A percentile compares a stretch with the other conserved stretches of the same genome.
These are phyloP conservation scores for Nemania sp. DNA, from an alignment of 2,329 filamentous ascomycete genomes.

Conservation along the genomic window DNA sequence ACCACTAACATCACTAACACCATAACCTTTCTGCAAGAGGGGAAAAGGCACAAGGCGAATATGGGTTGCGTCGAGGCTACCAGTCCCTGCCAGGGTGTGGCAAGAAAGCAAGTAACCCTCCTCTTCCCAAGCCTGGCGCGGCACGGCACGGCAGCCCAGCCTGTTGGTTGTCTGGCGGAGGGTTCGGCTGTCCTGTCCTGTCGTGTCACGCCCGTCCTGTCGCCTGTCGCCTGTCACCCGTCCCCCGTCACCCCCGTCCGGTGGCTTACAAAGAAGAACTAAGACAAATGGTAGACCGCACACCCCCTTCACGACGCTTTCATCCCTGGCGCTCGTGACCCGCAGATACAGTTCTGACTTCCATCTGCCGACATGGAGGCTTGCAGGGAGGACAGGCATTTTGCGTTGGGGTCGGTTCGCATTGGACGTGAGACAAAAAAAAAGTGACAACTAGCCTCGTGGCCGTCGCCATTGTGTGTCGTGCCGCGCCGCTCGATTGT, in stretches of 20 bases:
- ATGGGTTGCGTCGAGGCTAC: no score
- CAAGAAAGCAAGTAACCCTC: no score
- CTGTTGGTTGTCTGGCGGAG: no score
- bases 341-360: background rate
- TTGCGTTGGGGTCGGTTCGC: background rate
- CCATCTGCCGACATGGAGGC: constrained; percentile 12
- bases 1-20: no score
- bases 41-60: no score
- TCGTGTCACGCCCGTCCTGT: background rate
- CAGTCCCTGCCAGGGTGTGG: no score
- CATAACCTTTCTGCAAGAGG: no score
- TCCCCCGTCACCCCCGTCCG: background rate
- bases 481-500: background rate
- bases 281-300: constrained; percentile 17
- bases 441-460: constrained; percentile 20
- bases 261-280: constrained; percentile 9
- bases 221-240: background rate
- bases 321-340: constrained; percentile 3
- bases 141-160: no score
- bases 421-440: background rate
- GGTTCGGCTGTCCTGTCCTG: no score
- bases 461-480: background rate
- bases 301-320: constrained; percentile 3
- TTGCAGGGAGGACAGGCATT: constrained; percentile 9
- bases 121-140: no score